phyloP scores from a whole-genome alignment of 495 filamentous ascomycete species.

The Podospora tetraspora region DNA sequence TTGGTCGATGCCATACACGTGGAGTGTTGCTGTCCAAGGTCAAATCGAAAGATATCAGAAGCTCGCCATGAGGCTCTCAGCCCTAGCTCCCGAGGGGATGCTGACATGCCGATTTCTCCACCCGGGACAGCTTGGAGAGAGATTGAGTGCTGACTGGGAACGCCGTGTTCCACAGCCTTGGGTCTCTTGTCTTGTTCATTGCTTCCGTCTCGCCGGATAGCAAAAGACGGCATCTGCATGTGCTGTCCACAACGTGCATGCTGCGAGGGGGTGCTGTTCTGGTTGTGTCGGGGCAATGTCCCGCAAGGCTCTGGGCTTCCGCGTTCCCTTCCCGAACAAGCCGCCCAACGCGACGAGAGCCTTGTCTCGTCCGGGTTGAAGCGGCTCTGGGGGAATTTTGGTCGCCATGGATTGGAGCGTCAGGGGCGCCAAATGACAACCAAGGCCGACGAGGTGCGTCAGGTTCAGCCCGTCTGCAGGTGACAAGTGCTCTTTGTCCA shows the following conservation, averaged over 20 bases:
- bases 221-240: neutral
- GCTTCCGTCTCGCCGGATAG: no score
- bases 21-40: neutral
- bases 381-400: neutral
- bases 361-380: neutral
- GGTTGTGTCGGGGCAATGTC: neutral
- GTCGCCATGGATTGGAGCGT: neutral
- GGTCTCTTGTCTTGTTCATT: neutral
- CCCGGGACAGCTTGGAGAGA: conserved; percentile 2
- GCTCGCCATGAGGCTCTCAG: conserved; percentile 5
- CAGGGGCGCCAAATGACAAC: neutral
- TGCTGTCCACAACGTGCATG: neutral
- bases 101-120: conserved; percentile 4
- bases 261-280: neutral
- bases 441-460: neutral
- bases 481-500: neutral
- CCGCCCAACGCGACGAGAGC: neutral
- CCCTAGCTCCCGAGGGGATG: conserved; percentile 5
- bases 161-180: conserved; percentile 13
- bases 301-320: neutral
- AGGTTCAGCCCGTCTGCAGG: neutral
- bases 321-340: neutral
- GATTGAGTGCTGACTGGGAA: conserved; percentile 13
- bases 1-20: neutral
- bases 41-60: neutral